A percentile compares a stretch with the other conserved stretches of the same genome.
Evolutionary conservation across 345 rosid genomes (phyloP).

Genomic region (Eutrema heterophyllum): DNA sequence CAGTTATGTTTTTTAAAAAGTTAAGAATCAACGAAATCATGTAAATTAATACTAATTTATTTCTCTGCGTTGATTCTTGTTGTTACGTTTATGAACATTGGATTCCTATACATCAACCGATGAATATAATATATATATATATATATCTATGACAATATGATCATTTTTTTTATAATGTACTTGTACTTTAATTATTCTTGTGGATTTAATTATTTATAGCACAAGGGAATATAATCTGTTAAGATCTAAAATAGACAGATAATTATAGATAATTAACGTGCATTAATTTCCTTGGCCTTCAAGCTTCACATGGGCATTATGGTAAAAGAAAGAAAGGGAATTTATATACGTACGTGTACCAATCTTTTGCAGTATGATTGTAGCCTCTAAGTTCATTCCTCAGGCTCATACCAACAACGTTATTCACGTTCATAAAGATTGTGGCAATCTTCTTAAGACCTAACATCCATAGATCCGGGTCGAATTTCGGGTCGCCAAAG

Average conservation of each 20-base stretch:
- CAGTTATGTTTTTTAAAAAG: neutral
- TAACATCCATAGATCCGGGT: conserved; percentile 65
- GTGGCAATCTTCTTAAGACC: conserved; percentile 73
- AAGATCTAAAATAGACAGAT: conserved; percentile 7
- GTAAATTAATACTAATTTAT: neutral
- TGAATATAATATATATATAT: neutral
- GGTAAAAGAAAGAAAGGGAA: neutral
- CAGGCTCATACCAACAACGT: conserved; percentile 84
- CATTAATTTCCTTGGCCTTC: conserved; percentile 11
- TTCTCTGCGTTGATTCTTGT: conserved; percentile 4
- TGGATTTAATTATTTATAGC: conserved; percentile 3
- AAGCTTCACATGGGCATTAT: conserved; percentile 26
- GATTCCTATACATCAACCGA: conserved; percentile 21
- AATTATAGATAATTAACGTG: conserved; percentile 14
- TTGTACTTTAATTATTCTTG: conserved; percentile 1
- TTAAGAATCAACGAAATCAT: conserved; percentile 1
- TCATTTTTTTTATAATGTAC: neutral
- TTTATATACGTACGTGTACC: conserved; percentile 59
- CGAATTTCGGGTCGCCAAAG: conserved; percentile 68
- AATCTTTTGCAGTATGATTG: conserved; percentile 47
- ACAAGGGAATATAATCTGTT: conserved; percentile 10
- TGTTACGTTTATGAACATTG: conserved; percentile 6
- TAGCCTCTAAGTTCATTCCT: conserved; percentile 87
- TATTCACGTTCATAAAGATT: conserved; percentile 49
- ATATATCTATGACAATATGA: neutral